A percentile compares a stretch with the other conserved stretches of the same genome.
These are phyloP conservation scores for Fragosphaeria purpurea DNA, from an alignment of 2,329 filamentous ascomycete genomes.

Conservation along the genomic window DNA sequence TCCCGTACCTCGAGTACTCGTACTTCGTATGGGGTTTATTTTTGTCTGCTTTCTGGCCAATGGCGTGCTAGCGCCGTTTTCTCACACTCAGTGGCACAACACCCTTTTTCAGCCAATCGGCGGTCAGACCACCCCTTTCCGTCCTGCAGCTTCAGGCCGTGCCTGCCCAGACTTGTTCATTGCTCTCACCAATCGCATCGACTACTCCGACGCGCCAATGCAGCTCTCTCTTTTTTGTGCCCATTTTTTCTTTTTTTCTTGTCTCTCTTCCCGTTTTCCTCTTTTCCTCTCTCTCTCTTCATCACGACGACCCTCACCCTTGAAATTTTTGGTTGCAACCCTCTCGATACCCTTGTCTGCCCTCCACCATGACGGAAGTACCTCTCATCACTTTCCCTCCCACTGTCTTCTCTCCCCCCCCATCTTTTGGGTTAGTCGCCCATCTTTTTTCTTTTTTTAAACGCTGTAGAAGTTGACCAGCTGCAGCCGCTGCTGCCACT, in stretches of 20 bases:
- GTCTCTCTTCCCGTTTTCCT: not conserved
- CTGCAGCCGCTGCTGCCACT: not conserved
- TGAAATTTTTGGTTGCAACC: not conserved
- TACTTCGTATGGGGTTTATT: not conserved
- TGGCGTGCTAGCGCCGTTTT: slow-evolving; percentile 14
- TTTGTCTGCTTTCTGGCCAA: slow-evolving; percentile 14
- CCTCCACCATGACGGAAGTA: not conserved
- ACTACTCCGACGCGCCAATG: not conserved
- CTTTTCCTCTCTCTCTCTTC: not conserved
- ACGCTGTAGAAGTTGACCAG: not conserved
- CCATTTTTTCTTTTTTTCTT: not conserved
- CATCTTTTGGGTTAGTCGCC: too few species aligned
- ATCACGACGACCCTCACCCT: too few species aligned
- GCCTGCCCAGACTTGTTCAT: not conserved
- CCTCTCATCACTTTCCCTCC: not conserved
- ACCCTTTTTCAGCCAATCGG: slow-evolving; percentile 22
- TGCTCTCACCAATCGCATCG: slow-evolving; percentile 3
- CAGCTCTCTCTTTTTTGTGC: not conserved
- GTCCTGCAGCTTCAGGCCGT: not conserved
- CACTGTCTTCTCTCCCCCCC: not conserved
- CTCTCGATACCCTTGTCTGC: not conserved
- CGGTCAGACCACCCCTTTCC: not conserved
- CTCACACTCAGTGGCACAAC: slow-evolving; percentile 18
- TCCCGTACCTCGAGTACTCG: not conserved
- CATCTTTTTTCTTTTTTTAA: not conserved